Conservation (phyloP, 345 rosid species). For the Kernera saxatilis region DNA sequence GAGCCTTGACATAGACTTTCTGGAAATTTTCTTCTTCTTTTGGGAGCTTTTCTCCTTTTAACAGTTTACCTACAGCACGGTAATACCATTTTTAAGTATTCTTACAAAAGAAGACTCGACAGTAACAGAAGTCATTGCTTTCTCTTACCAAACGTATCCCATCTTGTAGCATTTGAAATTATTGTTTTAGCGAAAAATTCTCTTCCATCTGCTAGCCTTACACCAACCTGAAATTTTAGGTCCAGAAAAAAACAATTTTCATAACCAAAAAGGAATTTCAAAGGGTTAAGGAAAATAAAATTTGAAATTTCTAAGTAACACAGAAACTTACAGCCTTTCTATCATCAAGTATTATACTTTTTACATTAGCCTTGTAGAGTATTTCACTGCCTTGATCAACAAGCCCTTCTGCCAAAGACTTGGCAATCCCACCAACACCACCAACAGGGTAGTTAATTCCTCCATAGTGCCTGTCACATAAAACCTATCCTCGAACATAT, state of each 20-base stretch:
- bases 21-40: constrained; percentile 89
- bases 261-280: background rate
- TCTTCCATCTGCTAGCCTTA: constrained; percentile 81
- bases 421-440: constrained; percentile 93
- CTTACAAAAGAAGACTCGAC: background rate
- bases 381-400: constrained; percentile 76
- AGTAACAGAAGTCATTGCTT: background rate
- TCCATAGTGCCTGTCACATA: constrained; percentile 96
- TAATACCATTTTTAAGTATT: background rate
- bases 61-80: constrained; percentile 57
- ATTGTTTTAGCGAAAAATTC: constrained; percentile 63
- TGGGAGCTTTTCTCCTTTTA: constrained; percentile 79
- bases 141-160: constrained; percentile 95
- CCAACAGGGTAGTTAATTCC: constrained; percentile 95
- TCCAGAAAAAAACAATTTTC: background rate
- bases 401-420: constrained; percentile 74
- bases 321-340: constrained; percentile 75
- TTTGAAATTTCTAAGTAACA: background rate
- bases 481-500: constrained; percentile 48
- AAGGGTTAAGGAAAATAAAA: background rate
- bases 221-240: constrained; percentile 62
- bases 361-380: constrained; percentile 78
- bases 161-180: constrained; percentile 95
- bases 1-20: constrained; percentile 84
- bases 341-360: constrained; percentile 59